Base-by-base conservation (phyloP, 345 rosid species). In the Syzygium grande region DNA sequence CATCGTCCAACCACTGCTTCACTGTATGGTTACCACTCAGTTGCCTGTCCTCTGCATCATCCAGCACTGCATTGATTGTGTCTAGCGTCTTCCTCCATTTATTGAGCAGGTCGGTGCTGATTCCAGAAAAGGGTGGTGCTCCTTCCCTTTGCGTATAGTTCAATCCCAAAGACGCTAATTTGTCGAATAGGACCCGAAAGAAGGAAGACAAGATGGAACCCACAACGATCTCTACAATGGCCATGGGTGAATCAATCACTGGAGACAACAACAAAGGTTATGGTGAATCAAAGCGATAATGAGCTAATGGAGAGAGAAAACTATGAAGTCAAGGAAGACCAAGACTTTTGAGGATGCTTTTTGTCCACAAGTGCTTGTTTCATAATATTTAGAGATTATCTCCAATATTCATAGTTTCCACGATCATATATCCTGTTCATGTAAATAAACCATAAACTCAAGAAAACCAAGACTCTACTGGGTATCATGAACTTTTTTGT, bases 351-450 rank as follows among this genome's bases (percentile, higher is more conserved):
- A 9, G 3, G 29, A 58, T 23, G 63, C 29, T 0, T 56, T 56
- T 9, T 0, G n/a, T 9, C 0, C 0, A 0, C 61, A 4, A 0
- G 61, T 56, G 0, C 9, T 56, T 56, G n/a, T 23, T 10, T 10
- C 3, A 3, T 58, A 58, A 2, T 56, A 9, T 58, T 58, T 22
- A 55, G 9, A 55, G 27, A 22, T 55, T 55, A 55, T 25, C 27
- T 0, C 22, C 1, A 1, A 41, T 41, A 41, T 41, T 41, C 6
- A 1, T 5, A 41, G 43, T 4, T 41, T 41, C 43, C 43, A 41
- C 43, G 6, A 41, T 41, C 43, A 41, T 5, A 38, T 38, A 38
- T 38, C 4, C 41, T 38, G 43, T 4, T 41, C 43, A 41, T 41
- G 43, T 41, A 41, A 41, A 41, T 41, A 4, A 4, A 41, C 43